Evolutionary conservation across 805 yeast species (phyloP).

Genomic region (Starmerella scarabaei): DNA sequence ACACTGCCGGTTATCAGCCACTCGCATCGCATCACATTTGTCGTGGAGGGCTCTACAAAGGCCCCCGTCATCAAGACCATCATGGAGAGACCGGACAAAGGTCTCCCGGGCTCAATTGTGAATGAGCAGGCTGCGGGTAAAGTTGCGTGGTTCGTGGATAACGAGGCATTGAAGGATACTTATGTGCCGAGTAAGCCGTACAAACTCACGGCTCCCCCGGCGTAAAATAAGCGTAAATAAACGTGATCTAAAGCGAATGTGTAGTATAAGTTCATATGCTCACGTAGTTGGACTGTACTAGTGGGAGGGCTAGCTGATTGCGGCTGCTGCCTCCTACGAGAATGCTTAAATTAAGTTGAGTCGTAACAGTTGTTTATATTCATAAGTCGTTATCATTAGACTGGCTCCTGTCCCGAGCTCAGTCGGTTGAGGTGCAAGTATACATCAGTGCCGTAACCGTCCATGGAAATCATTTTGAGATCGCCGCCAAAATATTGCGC

Average conservation of each 20-base stretch:
- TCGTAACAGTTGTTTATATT: too few species aligned
- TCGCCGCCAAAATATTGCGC: constrained; percentile 90
- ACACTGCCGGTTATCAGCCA: constrained; percentile 93
- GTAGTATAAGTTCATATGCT: too few species aligned
- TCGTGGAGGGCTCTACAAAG: constrained; percentile 90
- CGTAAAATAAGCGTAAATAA: neutral
- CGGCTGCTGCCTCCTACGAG: too few species aligned
- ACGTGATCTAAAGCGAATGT: neutral
- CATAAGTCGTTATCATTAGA: too few species aligned
- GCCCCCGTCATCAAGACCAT: constrained; percentile 84
- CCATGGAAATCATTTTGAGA: constrained; percentile 75
- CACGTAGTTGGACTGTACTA: too few species aligned
- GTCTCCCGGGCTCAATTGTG: constrained; percentile 83
- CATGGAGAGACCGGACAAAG: constrained; percentile 95
- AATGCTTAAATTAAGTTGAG: too few species aligned
- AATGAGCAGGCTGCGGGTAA: constrained; percentile 95
- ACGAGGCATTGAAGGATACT: constrained; percentile 76
- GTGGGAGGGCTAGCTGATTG: too few species aligned
- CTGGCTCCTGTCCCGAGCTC: constrained; percentile 59
- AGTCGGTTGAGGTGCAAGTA: constrained; percentile 74
- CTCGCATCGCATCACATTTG: constrained; percentile 82
- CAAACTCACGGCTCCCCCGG: constrained; percentile 37
- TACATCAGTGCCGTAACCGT: constrained; percentile 89
- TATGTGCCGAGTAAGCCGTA: constrained; percentile 59
- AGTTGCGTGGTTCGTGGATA: constrained; percentile 95